Evolutionary conservation across 192 early-diverging fungal species (phyloP).

Genomic region (Backusella macrospora): DNA sequence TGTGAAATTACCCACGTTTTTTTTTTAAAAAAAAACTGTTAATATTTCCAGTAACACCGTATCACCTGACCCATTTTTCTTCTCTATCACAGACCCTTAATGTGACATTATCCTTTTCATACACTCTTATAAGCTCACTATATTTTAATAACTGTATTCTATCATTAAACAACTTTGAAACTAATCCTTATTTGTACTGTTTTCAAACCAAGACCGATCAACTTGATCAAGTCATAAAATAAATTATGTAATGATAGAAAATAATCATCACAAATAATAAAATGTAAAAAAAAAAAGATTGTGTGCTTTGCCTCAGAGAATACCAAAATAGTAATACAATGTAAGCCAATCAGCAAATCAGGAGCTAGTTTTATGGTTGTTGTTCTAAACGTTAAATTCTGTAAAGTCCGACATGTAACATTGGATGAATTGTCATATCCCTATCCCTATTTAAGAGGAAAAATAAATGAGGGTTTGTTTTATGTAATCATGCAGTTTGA

Average conservation of each 20-base stretch:
- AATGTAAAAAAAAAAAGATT: neutral
- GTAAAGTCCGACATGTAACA: slow-evolving; percentile 13
- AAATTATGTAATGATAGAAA: neutral
- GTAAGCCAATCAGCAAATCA: neutral
- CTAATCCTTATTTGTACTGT: neutral
- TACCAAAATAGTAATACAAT: neutral
- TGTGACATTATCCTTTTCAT: neutral
- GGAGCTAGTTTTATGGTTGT: neutral
- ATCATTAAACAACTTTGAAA: slow-evolving; percentile 4
- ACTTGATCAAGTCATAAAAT: neutral
- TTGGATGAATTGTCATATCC: neutral
- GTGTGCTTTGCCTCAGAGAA: neutral
- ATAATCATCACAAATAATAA: neutral
- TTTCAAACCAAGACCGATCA: neutral
- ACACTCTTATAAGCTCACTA: neutral
- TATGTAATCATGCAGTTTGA: neutral
- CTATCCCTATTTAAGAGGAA: neutral
- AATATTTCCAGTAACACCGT: neutral
- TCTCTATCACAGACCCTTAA: slow-evolving; percentile 3
- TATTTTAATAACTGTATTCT: neutral
- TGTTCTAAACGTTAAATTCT: neutral
- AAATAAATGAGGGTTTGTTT: neutral
- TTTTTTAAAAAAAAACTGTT: neutral
- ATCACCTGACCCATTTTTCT: neutral
- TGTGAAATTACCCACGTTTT: neutral